These are phyloP conservation scores for Geranium incanum DNA, from an alignment of 441 rosid species.

Conservation along the genomic window DNA sequence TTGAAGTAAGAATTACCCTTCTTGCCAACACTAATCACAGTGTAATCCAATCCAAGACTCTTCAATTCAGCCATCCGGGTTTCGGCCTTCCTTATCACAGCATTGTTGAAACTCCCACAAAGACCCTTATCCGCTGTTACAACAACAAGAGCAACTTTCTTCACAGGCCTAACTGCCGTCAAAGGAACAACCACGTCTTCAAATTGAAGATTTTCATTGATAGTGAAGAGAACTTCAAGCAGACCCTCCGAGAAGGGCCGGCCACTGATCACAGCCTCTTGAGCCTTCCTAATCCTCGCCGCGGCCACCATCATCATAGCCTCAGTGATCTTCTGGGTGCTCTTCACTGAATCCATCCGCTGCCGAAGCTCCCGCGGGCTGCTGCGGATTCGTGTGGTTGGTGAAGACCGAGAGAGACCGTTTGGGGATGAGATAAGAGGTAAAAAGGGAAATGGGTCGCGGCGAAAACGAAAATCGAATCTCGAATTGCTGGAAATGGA, in stretches of 20 bases:
- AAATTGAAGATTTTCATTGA: constrained; percentile 72
- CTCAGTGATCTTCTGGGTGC: constrained; percentile 91
- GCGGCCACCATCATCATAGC: constrained; percentile 98
- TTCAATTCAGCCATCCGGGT: constrained; percentile 50
- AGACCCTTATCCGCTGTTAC: constrained; percentile 83
- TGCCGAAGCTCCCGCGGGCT: constrained; percentile 69
- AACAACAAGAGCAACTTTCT: constrained; percentile 80
- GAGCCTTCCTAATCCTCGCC: constrained; percentile 88
- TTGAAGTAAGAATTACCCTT: constrained; percentile 60
- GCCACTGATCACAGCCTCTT: constrained; percentile 83
- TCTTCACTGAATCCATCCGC: constrained; percentile 70
- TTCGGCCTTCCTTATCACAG: constrained; percentile 53
- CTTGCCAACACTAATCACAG: constrained; percentile 57
- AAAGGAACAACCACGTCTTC: constrained; percentile 79
- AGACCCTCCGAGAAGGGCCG: constrained; percentile 86
- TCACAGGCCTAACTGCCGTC: constrained; percentile 70
- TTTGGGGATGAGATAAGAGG: constrained; percentile 37
- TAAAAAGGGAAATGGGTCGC: constrained; percentile 35
- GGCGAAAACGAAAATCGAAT: constrained; percentile 35
- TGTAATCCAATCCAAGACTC: constrained; percentile 42
- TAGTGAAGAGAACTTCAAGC: constrained; percentile 75
- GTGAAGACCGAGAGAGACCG: constrained; percentile 43
- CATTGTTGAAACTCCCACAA: constrained; percentile 74
- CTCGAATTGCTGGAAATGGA: constrained; percentile 53
- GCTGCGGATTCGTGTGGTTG: constrained; percentile 35